Conservation (phyloP, 2,329 filamentous ascomycete species). For the Verticillium isaacii region DNA sequence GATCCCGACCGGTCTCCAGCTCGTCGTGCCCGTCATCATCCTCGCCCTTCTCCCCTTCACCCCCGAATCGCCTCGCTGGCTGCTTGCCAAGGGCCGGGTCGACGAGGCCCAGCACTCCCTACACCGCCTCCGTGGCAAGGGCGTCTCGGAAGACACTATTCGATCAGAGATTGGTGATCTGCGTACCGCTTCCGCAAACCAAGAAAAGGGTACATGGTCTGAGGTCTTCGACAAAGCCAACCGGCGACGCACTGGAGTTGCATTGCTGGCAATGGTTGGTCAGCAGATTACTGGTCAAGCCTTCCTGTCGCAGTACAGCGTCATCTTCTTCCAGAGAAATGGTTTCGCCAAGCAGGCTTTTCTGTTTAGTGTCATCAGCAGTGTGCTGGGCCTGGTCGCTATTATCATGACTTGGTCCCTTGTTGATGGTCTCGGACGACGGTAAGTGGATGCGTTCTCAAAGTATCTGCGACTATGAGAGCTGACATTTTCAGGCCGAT, state of each 20-base stretch:
- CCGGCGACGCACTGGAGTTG: slow-evolving; percentile 15
- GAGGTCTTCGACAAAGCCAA: slow-evolving; percentile 18
- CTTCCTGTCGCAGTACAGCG: slow-evolving; percentile 21
- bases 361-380: slow-evolving; percentile 18
- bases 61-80: slow-evolving; percentile 42
- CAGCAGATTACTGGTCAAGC: slow-evolving; percentile 27
- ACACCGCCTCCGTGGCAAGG: slow-evolving; percentile 21
- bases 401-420: slow-evolving; percentile 17
- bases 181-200: slow-evolving; percentile 11
- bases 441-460: not conserved
- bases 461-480: too few relatives aligned
- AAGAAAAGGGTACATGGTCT: slow-evolving; percentile 16
- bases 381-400: slow-evolving; percentile 10
- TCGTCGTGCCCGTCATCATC: slow-evolving; percentile 32
- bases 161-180: slow-evolving; percentile 17
- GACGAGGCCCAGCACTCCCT: slow-evolving; percentile 28
- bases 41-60: slow-evolving; percentile 27
- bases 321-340: slow-evolving; percentile 23
- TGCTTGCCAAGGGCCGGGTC: slow-evolving; percentile 30
- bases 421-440: slow-evolving; percentile 16
- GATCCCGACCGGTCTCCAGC: slow-evolving; percentile 39
- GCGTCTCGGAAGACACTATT: slow-evolving; percentile 19
- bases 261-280: slow-evolving; percentile 22
- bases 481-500: slow-evolving; percentile 9
- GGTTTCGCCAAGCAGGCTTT: slow-evolving; percentile 18